Evolutionary conservation across 352 stramenopile species (phyloP).

Genomic region (Globisporangium orthogonon): DNA sequence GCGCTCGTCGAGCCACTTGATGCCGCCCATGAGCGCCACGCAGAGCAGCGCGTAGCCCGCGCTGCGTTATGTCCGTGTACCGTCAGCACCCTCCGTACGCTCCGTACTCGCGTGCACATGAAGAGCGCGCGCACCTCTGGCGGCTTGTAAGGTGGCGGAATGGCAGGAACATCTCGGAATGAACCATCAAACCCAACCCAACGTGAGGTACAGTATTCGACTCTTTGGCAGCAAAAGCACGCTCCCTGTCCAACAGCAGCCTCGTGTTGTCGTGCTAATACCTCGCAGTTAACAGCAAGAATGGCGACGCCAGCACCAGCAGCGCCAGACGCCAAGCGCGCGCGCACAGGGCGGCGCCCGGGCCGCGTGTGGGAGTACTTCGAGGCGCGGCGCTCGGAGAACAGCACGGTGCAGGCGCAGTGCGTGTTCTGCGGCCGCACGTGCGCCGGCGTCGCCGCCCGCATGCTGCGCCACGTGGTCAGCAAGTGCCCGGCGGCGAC

Average conservation of each 20-base stretch:
- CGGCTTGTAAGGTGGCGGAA: slow-evolving; percentile 55
- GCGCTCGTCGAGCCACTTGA: slow-evolving; percentile 68
- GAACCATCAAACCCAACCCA: too few species aligned
- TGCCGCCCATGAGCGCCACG: slow-evolving; percentile 45
- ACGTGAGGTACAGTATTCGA: background rate
- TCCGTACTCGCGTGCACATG: too few species aligned
- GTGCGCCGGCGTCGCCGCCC: slow-evolving; percentile 39
- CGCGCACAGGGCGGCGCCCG: slow-evolving; percentile 22
- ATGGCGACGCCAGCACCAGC: background rate
- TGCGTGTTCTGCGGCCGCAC: slow-evolving; percentile 42
- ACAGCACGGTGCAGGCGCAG: slow-evolving; percentile 39
- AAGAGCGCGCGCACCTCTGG: slow-evolving; percentile 31
- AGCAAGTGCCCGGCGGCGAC: slow-evolving; percentile 34
- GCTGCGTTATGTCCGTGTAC: slow-evolving; percentile 14
- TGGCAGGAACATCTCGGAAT: slow-evolving; percentile 26
- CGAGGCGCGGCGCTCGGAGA: slow-evolving; percentile 26
- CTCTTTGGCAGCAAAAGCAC: background rate
- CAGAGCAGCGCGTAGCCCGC: slow-evolving; percentile 58
- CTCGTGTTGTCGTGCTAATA: too few species aligned
- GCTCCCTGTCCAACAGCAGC: too few species aligned
- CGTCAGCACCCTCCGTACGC: background rate
- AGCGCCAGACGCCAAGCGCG: background rate
- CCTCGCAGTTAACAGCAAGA: too few species aligned
- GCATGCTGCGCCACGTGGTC: slow-evolving; percentile 42
- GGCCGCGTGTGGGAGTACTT: slow-evolving; percentile 50